These are phyloP conservation scores for Sanghuangporus sanghuang DNA, from an alignment of 1,284 basidiomycete species.

Conservation along the genomic window DNA sequence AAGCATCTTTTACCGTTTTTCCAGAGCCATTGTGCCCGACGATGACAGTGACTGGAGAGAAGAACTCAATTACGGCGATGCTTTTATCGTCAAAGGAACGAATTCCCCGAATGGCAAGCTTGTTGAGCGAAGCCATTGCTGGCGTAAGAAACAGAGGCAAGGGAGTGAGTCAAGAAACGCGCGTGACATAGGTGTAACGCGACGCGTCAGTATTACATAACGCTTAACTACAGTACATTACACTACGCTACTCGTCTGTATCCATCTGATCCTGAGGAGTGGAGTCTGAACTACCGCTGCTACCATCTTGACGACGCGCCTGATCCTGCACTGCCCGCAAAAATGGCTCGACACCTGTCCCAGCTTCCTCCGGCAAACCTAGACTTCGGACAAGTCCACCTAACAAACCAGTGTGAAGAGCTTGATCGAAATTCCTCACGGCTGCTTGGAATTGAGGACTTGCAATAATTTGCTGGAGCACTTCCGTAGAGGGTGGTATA, in stretches of 20 bases:
- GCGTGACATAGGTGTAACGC: constrained; percentile 9
- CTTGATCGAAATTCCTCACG: constrained; percentile 70
- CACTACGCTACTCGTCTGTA: constrained; percentile 3
- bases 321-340: constrained; percentile 70
- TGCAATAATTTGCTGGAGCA: constrained; percentile 48
- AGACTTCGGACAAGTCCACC: constrained; percentile 66
- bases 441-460: constrained; percentile 56
- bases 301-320: constrained; percentile 44
- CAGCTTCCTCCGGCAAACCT: constrained; percentile 75
- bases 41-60: constrained; percentile 96
- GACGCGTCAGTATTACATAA: background rate
- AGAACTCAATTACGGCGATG: constrained; percentile 95
- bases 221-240: background rate
- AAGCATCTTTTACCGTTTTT: constrained; percentile 63
- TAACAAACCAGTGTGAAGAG: constrained; percentile 67
- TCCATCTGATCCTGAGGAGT: constrained; percentile 15
- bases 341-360: constrained; percentile 65
- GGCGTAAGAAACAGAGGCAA: background rate
- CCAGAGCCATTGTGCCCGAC: constrained; percentile 98
- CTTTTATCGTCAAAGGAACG: constrained; percentile 94
- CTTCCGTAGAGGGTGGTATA: constrained; percentile 56
- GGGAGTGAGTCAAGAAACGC: background rate
- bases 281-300: constrained; percentile 24
- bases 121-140: constrained; percentile 79
- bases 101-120: constrained; percentile 83